Evolutionary conservation across 495 filamentous ascomycete genomes (phyloP).

Genomic region (Hypoxylon crocopeplum): DNA sequence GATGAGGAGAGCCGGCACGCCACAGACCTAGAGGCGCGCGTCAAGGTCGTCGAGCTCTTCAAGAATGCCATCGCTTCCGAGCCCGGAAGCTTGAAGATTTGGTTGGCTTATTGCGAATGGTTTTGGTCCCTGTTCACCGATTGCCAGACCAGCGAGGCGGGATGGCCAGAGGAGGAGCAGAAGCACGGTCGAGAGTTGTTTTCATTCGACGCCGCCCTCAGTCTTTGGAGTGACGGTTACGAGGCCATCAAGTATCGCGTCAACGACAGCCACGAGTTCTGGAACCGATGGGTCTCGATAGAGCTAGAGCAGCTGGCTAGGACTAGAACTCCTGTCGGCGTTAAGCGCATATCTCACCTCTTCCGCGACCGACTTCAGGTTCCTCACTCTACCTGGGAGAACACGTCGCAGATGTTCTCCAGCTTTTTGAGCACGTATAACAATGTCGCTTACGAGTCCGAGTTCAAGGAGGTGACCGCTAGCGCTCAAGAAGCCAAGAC

Average conservation of each 20-base stretch:
- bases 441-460: conserved; percentile 73
- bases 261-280: conserved; percentile 85
- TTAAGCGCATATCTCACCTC: conserved; percentile 69
- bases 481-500: conserved; percentile 72
- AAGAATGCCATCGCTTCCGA: conserved; percentile 82
- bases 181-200: conserved; percentile 79
- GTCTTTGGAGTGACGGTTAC: conserved; percentile 80
- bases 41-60: conserved; percentile 84
- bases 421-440: conserved; percentile 81
- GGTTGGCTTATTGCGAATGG: conserved; percentile 88
- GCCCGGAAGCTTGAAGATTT: conserved; percentile 81
- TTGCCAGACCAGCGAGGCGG: conserved; percentile 63
- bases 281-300: conserved; percentile 79
- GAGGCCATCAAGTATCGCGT: conserved; percentile 81
- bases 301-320: conserved; percentile 62
- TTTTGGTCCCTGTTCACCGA: conserved; percentile 76
- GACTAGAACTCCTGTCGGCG: conserved; percentile 60
- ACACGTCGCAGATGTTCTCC: conserved; percentile 84
- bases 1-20: conserved; percentile 59
- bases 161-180: conserved; percentile 80
- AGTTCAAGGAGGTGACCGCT: conserved; percentile 75
- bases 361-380: conserved; percentile 77
- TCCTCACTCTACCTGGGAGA: conserved; percentile 84
- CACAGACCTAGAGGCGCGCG: conserved; percentile 59
- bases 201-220: conserved; percentile 72